Evolutionary conservation across 495 filamentous ascomycete genomes (phyloP), one percentile per base, ranked within the genome.

Genomic region (Poronia punctata): DNA sequence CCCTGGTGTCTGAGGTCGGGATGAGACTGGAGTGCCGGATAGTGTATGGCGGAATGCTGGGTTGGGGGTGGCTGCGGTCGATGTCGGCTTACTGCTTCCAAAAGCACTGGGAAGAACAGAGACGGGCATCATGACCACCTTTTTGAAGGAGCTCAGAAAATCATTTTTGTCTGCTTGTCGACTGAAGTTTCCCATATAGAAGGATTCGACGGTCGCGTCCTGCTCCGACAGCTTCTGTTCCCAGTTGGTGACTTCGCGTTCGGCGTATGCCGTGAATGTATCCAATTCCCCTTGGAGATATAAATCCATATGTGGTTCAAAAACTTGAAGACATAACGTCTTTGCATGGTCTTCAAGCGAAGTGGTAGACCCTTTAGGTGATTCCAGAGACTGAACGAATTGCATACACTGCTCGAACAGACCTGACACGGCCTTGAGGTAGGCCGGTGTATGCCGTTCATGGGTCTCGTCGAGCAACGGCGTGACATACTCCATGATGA

Each of bases 61-160:
- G 18, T 20, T 49, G 25, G 49, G 57, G 35, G 57, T 38, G 29
- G 52, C 35, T 15, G 53, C 19, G 7, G 60, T 28, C 49, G 46
- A 54, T 19, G 44, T 35, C 52, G 76, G 64, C 49, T 70, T 74
- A 18, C 53, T 56, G 44, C 49, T 54, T n/a, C 63, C 63, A 40
- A 71, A 71, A 10, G 69, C 34, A 82, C 59, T 71, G 3, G 86
- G 87, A 3, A 97, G 64, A 17, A 89, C 88, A 34, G 86, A 92
- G 20, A 97, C 89, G 16, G 93, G 93, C 80, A 94, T 88, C 85
- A 97, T 94, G 48, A 99, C 86, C 7, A 99, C 92, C 55, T 99
- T 97, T 61, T 88, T 96, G 69, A 99, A 99, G 1, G 88, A 93
- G 12, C 79, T 90, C 49, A 99, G 56, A 53, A 99, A 99, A 59